Evolutionary conservation across 1,284 basidiomycete species (phyloP).

Genomic region (Ceratobasidium sp.): DNA sequence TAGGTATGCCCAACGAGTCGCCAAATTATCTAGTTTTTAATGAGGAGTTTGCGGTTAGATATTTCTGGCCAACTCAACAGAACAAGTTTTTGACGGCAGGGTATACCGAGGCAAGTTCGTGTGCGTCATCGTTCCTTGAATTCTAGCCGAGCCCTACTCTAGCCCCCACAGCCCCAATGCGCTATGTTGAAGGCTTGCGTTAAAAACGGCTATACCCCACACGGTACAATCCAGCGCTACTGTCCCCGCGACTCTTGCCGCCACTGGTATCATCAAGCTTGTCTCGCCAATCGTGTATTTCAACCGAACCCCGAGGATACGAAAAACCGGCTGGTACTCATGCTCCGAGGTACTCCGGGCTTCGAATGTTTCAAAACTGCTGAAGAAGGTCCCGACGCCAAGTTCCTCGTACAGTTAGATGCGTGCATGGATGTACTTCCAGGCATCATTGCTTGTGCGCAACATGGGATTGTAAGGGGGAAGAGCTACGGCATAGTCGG

Average conservation of each 20-base stretch:
- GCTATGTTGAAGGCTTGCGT: conserved; percentile 9
- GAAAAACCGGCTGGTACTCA: conserved; percentile 4
- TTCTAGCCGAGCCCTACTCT: not conserved
- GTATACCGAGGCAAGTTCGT: not conserved
- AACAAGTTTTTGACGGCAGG: not conserved
- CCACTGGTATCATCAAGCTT: conserved; percentile 32
- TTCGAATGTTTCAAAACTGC: conserved; percentile 20
- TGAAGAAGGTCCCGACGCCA: conserved; percentile 15
- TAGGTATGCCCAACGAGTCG: conserved; percentile 1
- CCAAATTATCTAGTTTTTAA: not conserved
- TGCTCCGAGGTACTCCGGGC: conserved; percentile 33
- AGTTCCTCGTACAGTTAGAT: conserved; percentile 27
- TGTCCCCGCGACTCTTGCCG: conserved; percentile 40
- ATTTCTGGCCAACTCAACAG: conserved; percentile 37
- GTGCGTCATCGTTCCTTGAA: not conserved
- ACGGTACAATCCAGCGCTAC: conserved; percentile 7
- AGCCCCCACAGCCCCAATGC: conserved; percentile 14
- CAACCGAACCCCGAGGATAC: not conserved
- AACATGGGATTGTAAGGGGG: conserved; percentile 17
- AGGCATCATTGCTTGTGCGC: conserved; percentile 35
- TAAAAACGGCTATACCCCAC: conserved; percentile 26
- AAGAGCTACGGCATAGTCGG: conserved; percentile 37
- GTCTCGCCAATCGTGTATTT: conserved; percentile 3
- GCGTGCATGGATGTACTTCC: not conserved
- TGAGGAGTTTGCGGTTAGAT: conserved; percentile 3